Conservation (phyloP, 2,329 filamentous ascomycete species). For the Metarhizium rileyi region DNA sequence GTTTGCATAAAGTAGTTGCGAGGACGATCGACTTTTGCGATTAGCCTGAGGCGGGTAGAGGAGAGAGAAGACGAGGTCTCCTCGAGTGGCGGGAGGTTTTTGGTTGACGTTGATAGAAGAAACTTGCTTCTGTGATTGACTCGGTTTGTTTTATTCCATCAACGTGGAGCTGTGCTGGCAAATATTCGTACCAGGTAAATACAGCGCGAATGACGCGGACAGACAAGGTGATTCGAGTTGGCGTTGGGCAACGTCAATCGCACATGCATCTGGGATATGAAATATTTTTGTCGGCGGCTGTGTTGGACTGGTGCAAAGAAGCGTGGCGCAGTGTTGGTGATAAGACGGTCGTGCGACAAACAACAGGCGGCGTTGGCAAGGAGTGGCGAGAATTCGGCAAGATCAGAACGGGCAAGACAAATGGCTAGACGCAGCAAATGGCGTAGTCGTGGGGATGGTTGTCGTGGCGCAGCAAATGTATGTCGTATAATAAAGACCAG, state of each 20-base stretch:
- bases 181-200: too few species aligned
- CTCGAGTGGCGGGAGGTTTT: not conserved
- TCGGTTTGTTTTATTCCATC: not conserved
- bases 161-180: not conserved
- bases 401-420: not conserved
- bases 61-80: not conserved
- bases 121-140: not conserved
- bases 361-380: not conserved
- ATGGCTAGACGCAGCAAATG: not conserved
- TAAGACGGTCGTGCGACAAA: not conserved
- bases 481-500: not conserved
- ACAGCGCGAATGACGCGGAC: not conserved
- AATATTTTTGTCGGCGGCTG: not conserved
- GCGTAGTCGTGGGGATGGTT: not conserved
- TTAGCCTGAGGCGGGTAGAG: not conserved
- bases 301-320: not conserved
- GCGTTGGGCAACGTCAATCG: not conserved
- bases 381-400: not conserved
- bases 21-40: not conserved
- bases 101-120: not conserved
- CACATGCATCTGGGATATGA: not conserved
- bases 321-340: not conserved
- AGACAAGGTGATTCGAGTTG: not conserved
- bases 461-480: not conserved
- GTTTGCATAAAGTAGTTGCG: constrained; percentile 7